Conservation (phyloP, 345 rosid genomes). For the Schrenkiella parvula region DNA sequence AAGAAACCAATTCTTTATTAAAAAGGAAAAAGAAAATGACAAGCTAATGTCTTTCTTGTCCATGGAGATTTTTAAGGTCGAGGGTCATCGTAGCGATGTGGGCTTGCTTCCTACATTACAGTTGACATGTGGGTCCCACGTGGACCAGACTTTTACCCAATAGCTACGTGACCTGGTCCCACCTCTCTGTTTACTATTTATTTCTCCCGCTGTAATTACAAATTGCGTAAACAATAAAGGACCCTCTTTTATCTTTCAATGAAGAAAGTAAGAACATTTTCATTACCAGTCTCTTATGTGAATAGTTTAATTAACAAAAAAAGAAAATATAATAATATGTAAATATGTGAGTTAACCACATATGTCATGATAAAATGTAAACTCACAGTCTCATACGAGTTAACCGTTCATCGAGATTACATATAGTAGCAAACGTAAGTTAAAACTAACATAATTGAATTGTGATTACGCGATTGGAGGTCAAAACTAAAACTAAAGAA, state of each 20-base stretch:
- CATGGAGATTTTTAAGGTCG: constrained; percentile 58
- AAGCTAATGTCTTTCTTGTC: constrained; percentile 34
- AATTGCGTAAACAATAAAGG: not conserved
- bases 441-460: not conserved
- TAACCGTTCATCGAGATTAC: not conserved
- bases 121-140: constrained; percentile 37
- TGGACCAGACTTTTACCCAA: constrained; percentile 28
- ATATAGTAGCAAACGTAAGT: not conserved
- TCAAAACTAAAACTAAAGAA: not conserved
- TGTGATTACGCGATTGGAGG: not conserved
- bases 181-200: not conserved
- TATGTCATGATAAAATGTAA: not conserved
- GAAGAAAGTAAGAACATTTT: not conserved
- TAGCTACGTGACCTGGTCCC: constrained; percentile 25
- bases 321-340: too few species aligned
- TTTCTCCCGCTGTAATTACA: not conserved
- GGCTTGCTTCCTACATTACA: constrained; percentile 49
- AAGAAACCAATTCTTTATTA: not conserved
- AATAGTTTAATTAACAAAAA: too few species aligned
- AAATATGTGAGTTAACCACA: too few species aligned
- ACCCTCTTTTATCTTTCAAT: not conserved
- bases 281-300: too few species aligned
- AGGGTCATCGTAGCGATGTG: constrained; percentile 54
- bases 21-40: too few species aligned
- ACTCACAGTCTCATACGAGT: not conserved